A percentile compares a stretch with the other conserved stretches of the same genome.
Evolutionary conservation across 345 rosid species (phyloP).

Genomic region (Eucalyptus erythrocorys): DNA sequence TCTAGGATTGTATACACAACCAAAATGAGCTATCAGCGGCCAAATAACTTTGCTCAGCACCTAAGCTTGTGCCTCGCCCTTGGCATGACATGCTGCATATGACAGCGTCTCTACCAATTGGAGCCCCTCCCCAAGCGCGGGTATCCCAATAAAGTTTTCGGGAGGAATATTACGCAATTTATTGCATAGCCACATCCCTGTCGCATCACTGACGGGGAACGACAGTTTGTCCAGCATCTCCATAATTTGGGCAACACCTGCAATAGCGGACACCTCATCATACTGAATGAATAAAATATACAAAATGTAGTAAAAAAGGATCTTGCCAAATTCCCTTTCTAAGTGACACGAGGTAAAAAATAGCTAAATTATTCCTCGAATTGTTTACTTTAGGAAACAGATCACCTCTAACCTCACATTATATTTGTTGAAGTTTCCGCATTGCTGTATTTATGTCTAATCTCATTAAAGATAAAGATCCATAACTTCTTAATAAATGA

Average conservation of each 20-base stretch:
- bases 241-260: not conserved
- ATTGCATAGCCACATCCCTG: not conserved
- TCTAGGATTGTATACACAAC: not conserved
- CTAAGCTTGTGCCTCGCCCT: not conserved
- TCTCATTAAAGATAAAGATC: not conserved
- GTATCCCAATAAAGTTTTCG: no score
- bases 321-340: not conserved
- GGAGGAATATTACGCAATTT: not conserved
- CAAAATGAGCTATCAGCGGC: not conserved
- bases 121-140: not conserved
- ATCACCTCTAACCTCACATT: not conserved
- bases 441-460: not conserved
- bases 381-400: not conserved
- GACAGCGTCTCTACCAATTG: not conserved
- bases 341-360: not conserved
- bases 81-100: not conserved
- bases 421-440: no score
- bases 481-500: not conserved
- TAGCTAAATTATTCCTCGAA: no score
- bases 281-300: not conserved
- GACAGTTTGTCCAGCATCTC: no score
- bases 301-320: not conserved
- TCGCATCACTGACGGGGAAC: not conserved
- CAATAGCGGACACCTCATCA: not conserved
- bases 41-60: not conserved